Conservation (phyloP, 257 asterid genomes). For the Fraxinus americana region DNA sequence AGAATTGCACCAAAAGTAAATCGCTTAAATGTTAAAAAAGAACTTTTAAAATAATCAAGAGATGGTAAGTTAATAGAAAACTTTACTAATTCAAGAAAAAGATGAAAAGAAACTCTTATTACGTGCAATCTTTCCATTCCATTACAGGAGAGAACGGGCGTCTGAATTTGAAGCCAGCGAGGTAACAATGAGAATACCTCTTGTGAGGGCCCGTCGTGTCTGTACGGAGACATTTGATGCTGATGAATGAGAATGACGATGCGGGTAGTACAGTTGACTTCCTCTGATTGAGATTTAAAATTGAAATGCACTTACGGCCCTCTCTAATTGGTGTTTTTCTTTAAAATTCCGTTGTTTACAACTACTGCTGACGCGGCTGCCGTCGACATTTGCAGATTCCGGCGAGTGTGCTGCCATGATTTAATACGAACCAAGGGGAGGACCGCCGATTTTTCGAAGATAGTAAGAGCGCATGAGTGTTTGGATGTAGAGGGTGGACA, state of each 20-base stretch:
- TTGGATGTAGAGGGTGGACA: background rate
- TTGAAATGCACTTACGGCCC: too few relatives aligned
- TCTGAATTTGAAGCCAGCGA: slow-evolving; percentile 34
- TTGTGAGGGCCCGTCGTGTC: slow-evolving; percentile 29
- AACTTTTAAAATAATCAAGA: background rate
- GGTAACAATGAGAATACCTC: slow-evolving; percentile 24
- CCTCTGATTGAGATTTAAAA: background rate
- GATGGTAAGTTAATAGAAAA: background rate
- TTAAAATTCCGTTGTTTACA: slow-evolving; percentile 22
- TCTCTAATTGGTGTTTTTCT: background rate
- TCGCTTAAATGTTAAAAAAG: background rate
- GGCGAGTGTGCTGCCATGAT: background rate
- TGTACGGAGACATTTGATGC: slow-evolving; percentile 24
- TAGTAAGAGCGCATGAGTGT: slow-evolving; percentile 19
- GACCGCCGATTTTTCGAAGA: slow-evolving; percentile 22
- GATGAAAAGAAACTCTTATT: slow-evolving; percentile 12
- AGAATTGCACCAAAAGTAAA: background rate
- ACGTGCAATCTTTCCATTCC: slow-evolving; percentile 96
- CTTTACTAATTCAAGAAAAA: background rate
- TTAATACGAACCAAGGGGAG: background rate
- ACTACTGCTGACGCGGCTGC: slow-evolving; percentile 32
- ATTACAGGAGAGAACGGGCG: slow-evolving; percentile 53
- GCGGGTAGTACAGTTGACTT: slow-evolving; percentile 20
- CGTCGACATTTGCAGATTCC: slow-evolving; percentile 28
- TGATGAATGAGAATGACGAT: slow-evolving; percentile 32